A percentile compares a stretch with the other conserved stretches of the same genome.
phyloP scores from a whole-genome alignment of 305 asterid genomes.

The Fraxinus ornus region DNA sequence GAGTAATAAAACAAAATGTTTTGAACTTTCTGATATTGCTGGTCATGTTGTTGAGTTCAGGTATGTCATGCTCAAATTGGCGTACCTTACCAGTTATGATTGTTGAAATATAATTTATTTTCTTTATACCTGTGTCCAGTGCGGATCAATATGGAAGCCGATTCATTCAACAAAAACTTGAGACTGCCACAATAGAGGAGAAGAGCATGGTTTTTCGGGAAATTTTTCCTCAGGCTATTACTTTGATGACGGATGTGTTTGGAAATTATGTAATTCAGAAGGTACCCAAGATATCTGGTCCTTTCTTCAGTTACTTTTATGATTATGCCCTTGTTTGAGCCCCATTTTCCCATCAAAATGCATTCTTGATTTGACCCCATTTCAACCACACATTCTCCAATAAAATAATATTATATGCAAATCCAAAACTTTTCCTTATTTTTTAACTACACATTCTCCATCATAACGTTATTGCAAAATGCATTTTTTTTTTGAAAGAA shows the following conservation, averaged over 20 bases:
- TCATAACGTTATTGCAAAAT: not conserved
- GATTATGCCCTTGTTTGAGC: not conserved
- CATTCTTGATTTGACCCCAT: not conserved
- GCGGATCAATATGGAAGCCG: slow-evolving; percentile 99
- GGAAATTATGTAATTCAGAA: slow-evolving; percentile 97
- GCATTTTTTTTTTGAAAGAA: not conserved
- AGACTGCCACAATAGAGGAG: slow-evolving; percentile 90
- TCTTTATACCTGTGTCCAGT: slow-evolving; percentile 36
- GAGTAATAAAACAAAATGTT: slow-evolving; percentile 85
- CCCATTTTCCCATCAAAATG: not conserved
- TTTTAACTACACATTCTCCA: not conserved
- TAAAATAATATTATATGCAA: not conserved
- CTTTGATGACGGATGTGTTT: slow-evolving; percentile 95
- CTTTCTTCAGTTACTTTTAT: not conserved
- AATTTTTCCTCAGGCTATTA: slow-evolving; percentile 87
- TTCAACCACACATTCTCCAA: not conserved
- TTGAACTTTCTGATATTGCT: slow-evolving; percentile 85
- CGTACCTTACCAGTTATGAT: not conserved
- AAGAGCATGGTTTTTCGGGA: slow-evolving; percentile 90
- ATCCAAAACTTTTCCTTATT: too few species aligned
- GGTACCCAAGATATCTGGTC: slow-evolving; percentile 43
- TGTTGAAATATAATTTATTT: slow-evolving; percentile 19
- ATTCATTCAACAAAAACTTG: slow-evolving; percentile 95
- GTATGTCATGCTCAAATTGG: slow-evolving; percentile 33
- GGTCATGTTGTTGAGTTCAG: slow-evolving; percentile 98